Conservation (phyloP, 2,329 filamentous ascomycete species). For the Ophiobolus disseminans region DNA sequence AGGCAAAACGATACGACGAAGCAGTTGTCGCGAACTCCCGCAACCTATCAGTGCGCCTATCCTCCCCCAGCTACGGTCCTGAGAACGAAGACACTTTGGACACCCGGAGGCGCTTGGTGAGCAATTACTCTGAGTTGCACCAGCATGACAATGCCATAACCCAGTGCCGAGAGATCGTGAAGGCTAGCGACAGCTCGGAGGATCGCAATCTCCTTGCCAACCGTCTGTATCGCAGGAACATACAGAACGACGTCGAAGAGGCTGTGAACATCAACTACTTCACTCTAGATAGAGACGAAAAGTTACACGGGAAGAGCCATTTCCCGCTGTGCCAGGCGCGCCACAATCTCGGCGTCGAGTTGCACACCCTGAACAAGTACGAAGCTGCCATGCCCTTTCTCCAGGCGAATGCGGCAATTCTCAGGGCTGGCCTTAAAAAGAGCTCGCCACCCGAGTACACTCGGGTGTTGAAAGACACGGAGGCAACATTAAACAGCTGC, state of each 20-base stretch:
- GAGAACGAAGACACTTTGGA: not conserved
- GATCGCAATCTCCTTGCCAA: not conserved
- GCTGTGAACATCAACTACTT: not conserved
- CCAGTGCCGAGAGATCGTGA: not conserved
- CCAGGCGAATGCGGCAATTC: not conserved
- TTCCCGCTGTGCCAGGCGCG: not conserved
- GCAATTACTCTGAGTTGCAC: not conserved
- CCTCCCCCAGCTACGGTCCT: not conserved
- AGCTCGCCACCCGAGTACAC: not conserved
- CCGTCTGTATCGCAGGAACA: not conserved
- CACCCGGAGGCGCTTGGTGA: not conserved
- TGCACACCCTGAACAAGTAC: not conserved
- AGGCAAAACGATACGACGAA: not conserved
- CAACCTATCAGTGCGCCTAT: not conserved
- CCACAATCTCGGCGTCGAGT: not conserved
- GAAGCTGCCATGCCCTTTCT: not conserved
- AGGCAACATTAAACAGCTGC: not conserved
- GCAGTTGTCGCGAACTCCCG: not conserved
- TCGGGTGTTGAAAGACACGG: not conserved
- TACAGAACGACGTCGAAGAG: not conserved
- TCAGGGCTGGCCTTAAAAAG: not conserved
- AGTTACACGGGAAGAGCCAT: not conserved
- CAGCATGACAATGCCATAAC: not conserved
- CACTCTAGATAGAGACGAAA: not conserved
- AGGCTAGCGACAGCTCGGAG: not conserved